phyloP scores from a whole-genome alignment of 2,329 filamentous ascomycete species.

The Nigrograna mackinnonii region DNA sequence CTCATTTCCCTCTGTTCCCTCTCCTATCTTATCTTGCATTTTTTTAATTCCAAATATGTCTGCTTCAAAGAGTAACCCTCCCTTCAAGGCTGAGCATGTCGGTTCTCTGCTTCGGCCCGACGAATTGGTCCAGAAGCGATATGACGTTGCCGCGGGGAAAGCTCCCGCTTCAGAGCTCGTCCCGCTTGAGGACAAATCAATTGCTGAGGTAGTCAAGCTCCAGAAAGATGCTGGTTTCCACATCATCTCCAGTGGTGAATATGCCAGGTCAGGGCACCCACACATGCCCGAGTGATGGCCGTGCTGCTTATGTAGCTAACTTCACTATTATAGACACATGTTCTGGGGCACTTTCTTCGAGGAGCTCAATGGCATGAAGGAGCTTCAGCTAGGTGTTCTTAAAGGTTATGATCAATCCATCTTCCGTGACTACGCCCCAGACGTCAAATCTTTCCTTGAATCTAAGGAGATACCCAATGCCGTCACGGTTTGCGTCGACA shows the following conservation, averaged over 20 bases:
- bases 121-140: constrained; percentile 62
- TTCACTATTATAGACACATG: constrained; percentile 47
- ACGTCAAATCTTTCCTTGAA: constrained; percentile 65
- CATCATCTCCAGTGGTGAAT: constrained; percentile 72
- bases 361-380: constrained; percentile 58
- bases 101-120: constrained; percentile 71
- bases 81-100: constrained; percentile 74
- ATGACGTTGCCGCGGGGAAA: constrained; percentile 54
- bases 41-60: constrained; percentile 35
- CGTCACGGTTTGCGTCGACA: constrained; percentile 60
- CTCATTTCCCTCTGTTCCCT: constrained; percentile 4
- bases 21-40: background rate
- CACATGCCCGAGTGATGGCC: too few relatives aligned
- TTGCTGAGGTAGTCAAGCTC: constrained; percentile 66
- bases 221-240: constrained; percentile 67
- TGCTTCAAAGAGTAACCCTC: constrained; percentile 48
- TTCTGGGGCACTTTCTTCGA: constrained; percentile 63
- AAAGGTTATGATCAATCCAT: constrained; percentile 55
- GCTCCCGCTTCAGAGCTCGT: constrained; percentile 52
- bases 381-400: constrained; percentile 47
- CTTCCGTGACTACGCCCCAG: constrained; percentile 63
- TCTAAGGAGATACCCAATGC: constrained; percentile 57
- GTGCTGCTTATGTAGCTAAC: constrained; percentile 2
- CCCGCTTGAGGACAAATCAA: constrained; percentile 66
- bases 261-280: constrained; percentile 47